Base-by-base conservation (phyloP, 140 eudicot species). In the Erigeron philadelphicus region DNA sequence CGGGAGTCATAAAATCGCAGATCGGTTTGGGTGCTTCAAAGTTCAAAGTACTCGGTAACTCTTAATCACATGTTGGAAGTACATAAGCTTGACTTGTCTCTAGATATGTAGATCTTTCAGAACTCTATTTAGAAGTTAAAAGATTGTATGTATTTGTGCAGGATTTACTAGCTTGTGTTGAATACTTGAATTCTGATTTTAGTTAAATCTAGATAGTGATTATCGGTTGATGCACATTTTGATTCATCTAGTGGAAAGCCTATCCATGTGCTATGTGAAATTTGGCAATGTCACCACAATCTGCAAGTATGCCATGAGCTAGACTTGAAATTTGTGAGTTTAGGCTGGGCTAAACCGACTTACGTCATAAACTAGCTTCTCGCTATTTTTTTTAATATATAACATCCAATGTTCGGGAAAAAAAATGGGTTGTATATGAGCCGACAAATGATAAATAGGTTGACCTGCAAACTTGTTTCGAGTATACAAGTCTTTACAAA, bases 1-100 rank as follows among this genome's bases (percentile, higher is more conserved):
- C 90, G 90, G 2, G 98, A 93, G 78, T 71, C 84, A 7, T 84
- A 78, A 82, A 46, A 70, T 64, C 31, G 74, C 31, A 68, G 79
- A 44, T 38, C 21, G 63, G 72, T n/a, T 45, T 11, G 49, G 62
- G 57, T 64, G 77, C 45, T 19, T 68, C n/a, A 52, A 52, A 45
- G 73, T 35, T 76, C n/a, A 6, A 59, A 38, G 61, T 15, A 45
- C 23, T 47, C 35, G 58, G 58, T 62, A 52, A 41, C 19, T 17
- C 58, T 7, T n/a, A 21, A 35, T 19, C 10, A 55, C 25, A 41
- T 73, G 42, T 21, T 25, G 72, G 48, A 54, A 52, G 78, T 73
- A 73, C 58, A 73, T 73, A 73, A 53, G 45, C 57, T 43, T 57
- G 76, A 64, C 57, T 59, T 66, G 9, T 73, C 43, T 64, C 41